Base-by-base conservation (phyloP, 495 filamentous ascomycete genomes). In the Apiosordaria backusii region DNA sequence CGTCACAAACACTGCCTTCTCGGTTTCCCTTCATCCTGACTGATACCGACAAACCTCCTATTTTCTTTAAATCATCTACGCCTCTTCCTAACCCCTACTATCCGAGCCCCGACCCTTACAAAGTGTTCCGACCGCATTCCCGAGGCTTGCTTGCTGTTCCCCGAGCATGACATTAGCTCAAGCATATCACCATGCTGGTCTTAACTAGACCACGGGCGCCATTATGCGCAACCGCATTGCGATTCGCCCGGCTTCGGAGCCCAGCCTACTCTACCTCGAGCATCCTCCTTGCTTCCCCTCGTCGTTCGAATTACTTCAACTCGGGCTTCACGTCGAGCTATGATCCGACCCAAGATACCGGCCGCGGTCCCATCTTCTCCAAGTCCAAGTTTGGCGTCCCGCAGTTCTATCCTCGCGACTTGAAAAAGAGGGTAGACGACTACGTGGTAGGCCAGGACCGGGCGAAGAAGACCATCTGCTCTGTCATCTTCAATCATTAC, bases 401-500 rank as follows among this genome's bases (percentile, higher is more conserved):
- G 22, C 84, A 85, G 57, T 82, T 96, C 65, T 96, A 92, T n/a
- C 92, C 91, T 3, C 87, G 84, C 65, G 81, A 87, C 65, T 81
- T 99, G 69, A 98, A 98, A 78, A 85, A 92, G 69, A 90, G 97
- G 74, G 86, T 98, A 13, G 96, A 99, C 73, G 90, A 94, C 74
- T 98, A 92, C 75, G 94, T 99, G 6, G 94, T 99, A 5, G 96
- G 96, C 23, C 95, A 99, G 75, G 91, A 96, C 70, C 88, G 91
- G 60, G 92, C 95, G n/a, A 99, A 98, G 84, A 95, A 95, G 75
- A 90, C 93, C 24, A 84, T 97, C 61, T 94, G 92, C 68, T 89
- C 93, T 13, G 92, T 93, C 3, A 90, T 99, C n/a, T 97, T 92
- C 77, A 97, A 97, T 79, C 95, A 99, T 72, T 98, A 97, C 74